Conservation (phyloP, 805 yeast genomes). For the Lachancea waltii region DNA sequence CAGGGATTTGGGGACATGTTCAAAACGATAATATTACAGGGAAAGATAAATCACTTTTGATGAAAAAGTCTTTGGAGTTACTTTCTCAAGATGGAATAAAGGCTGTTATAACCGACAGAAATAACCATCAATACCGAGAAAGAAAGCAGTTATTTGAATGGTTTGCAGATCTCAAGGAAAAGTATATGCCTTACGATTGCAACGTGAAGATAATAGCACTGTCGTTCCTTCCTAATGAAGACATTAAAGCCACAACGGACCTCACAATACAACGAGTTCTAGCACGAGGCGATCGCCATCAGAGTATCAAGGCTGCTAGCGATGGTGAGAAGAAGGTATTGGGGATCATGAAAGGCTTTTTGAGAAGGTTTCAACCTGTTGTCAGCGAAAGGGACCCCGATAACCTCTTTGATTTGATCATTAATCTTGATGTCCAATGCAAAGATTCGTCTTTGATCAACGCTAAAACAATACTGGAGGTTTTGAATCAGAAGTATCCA, state of each 20-base stretch:
- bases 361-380: constrained; percentile 61
- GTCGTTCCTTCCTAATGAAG: constrained; percentile 49
- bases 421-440: constrained; percentile 45
- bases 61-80: constrained; percentile 39
- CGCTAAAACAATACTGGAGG: constrained; percentile 37
- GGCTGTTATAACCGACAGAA: constrained; percentile 72
- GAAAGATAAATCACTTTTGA: constrained; percentile 43
- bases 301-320: constrained; percentile 53
- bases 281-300: constrained; percentile 81
- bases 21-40: constrained; percentile 73
- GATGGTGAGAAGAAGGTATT: constrained; percentile 45
- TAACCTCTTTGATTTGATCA: constrained; percentile 53
- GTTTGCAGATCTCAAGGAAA: constrained; percentile 38
- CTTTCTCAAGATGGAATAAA: constrained; percentile 32
- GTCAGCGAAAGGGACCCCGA: constrained; percentile 49
- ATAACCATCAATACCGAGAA: constrained; percentile 70
- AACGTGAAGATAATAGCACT: constrained; percentile 58
- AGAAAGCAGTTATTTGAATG: constrained; percentile 58
- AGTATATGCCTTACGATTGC: constrained; percentile 37
- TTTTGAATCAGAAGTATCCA: constrained; percentile 39
- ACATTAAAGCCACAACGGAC: constrained; percentile 24
- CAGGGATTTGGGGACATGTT: constrained; percentile 56
- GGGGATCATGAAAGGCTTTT: constrained; percentile 68
- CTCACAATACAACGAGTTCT: constrained; percentile 55
- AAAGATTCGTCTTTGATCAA: constrained; percentile 45